These are phyloP conservation scores for Trypanosoma platydactyli DNA, from an alignment of 208 protist species.

Conservation along the genomic window DNA sequence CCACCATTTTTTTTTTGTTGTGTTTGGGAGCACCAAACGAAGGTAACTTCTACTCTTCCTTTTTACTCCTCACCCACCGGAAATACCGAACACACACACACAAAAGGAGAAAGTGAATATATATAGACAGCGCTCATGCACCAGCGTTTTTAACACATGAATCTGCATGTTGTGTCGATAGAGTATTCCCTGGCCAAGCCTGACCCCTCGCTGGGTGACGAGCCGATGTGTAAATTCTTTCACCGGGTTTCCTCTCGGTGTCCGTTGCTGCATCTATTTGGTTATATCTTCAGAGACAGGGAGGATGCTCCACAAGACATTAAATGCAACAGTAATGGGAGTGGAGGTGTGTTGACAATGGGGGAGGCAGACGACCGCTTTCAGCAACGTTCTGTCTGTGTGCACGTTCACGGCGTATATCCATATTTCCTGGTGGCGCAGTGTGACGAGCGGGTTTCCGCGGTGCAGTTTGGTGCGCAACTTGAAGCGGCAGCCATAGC, in stretches of 20 bases:
- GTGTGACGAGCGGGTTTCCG: conserved; percentile 44
- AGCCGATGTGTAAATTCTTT: conserved; percentile 49
- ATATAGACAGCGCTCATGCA: neutral
- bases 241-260: conserved; percentile 53
- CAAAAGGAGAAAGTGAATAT: neutral
- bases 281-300: conserved; percentile 37
- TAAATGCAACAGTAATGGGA: too few species aligned
- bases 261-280: conserved; percentile 78
- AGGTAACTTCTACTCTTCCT: neutral
- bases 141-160: conserved; percentile 32
- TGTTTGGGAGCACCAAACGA: too few species aligned
- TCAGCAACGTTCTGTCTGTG: conserved; percentile 48
- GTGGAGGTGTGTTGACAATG: too few species aligned
- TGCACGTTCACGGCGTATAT: conserved; percentile 81
- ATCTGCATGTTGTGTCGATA: conserved; percentile 58
- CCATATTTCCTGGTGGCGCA: conserved; percentile 75
- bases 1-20: too few species aligned
- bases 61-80: neutral
- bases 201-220: conserved; percentile 60
- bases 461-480: conserved; percentile 74
- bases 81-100: neutral
- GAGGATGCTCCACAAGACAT: neutral
- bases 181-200: conserved; percentile 51
- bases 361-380: neutral
- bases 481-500: conserved; percentile 55